Conservation (phyloP, 345 rosid genomes). For the Lepidium sativum region DNA sequence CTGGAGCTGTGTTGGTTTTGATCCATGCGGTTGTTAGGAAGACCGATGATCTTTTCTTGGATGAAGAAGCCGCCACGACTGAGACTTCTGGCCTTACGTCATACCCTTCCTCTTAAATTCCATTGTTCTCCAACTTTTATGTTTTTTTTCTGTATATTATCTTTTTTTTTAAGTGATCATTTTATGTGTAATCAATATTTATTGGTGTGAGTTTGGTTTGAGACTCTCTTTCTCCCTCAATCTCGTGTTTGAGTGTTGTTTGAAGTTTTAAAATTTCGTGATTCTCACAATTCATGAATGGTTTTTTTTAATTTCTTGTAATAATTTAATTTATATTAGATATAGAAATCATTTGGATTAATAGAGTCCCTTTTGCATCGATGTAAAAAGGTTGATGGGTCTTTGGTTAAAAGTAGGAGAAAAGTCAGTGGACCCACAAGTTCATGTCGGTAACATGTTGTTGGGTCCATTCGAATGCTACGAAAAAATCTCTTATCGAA, state of each 20-base stretch:
- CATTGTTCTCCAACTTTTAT: neutral
- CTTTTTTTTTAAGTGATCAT: neutral
- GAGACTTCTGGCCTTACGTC: constrained; percentile 24
- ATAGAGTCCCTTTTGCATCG: neutral
- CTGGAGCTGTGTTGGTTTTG: constrained; percentile 47
- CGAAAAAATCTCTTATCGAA: neutral
- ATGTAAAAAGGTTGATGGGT: neutral
- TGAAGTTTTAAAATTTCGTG: neutral
- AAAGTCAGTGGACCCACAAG: neutral
- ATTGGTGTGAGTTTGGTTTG: constrained; percentile 13
- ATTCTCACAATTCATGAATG: neutral
- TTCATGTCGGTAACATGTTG: neutral
- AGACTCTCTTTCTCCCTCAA: neutral
- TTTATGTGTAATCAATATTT: neutral
- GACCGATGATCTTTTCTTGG: constrained; percentile 55
- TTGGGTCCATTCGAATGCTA: neutral
- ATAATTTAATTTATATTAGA: neutral
- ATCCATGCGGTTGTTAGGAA: constrained; percentile 60
- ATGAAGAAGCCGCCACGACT: constrained; percentile 42
- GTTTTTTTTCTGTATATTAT: neutral
- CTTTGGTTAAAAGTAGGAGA: neutral
- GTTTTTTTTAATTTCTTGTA: neutral
- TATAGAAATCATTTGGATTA: neutral
- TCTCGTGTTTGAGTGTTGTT: neutral
- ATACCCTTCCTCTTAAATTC: constrained; percentile 10